These are phyloP conservation scores for Calonectria leucothoes DNA, from an alignment of 2,329 filamentous ascomycete genomes.

Conservation along the genomic window DNA sequence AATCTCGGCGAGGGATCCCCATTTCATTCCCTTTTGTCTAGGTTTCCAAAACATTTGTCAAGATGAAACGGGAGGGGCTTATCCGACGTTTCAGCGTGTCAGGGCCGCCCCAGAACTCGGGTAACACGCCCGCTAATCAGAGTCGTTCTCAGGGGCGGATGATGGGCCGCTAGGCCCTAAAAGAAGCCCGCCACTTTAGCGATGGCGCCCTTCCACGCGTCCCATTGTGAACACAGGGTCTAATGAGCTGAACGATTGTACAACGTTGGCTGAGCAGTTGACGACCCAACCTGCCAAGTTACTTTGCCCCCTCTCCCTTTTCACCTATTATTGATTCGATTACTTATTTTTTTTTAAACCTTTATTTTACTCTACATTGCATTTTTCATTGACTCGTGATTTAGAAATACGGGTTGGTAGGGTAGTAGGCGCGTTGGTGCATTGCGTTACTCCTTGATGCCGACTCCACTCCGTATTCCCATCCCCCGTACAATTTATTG, in stretches of 20 bases:
- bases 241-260: background rate
- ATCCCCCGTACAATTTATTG: background rate
- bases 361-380: background rate
- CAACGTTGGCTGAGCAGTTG: background rate
- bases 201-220: background rate
- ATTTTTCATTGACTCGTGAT: background rate
- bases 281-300: background rate
- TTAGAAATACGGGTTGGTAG: background rate
- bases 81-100: slow-evolving; percentile 14
- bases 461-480: background rate
- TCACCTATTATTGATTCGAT: background rate
- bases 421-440: background rate
- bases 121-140: background rate
- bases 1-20: background rate
- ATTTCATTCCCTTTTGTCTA: background rate
- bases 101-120: background rate
- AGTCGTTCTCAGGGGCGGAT: background rate
- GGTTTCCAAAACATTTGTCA: background rate
- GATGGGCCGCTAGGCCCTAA: background rate
- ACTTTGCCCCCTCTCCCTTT: background rate
- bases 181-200: background rate
- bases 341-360: background rate
- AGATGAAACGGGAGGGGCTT: slow-evolving; percentile 17
- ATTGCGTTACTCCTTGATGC: no score
- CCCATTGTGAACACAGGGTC: background rate